Evolutionary conservation across 345 rosid genomes (phyloP).

Genomic region (Hibiscus tridactylites): DNA sequence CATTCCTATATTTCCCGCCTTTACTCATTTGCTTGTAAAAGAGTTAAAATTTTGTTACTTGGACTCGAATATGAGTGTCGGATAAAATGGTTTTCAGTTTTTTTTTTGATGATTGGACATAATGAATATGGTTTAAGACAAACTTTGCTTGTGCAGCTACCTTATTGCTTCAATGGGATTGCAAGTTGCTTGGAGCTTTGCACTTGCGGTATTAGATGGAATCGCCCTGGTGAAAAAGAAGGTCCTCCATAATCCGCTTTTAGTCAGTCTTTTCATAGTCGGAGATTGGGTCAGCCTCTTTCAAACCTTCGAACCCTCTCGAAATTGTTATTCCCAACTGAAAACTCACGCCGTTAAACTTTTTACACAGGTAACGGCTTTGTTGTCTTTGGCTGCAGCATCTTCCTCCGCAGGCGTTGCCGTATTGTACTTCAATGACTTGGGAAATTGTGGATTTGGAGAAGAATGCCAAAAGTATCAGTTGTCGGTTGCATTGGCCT

Average conservation of each 20-base stretch:
- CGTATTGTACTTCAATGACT: constrained; percentile 48
- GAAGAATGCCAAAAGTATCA: constrained; percentile 56
- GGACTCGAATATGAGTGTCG: not conserved
- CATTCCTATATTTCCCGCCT: not conserved
- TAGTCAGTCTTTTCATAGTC: constrained; percentile 73
- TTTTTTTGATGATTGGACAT: not conserved
- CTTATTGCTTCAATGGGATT: constrained; percentile 86
- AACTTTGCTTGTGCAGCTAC: constrained; percentile 42
- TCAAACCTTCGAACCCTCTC: constrained; percentile 1
- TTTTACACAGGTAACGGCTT: constrained; percentile 52
- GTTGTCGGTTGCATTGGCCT: constrained; percentile 61
- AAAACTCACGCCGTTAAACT: constrained; percentile 3
- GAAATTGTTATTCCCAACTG: not conserved
- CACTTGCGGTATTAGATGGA: constrained; percentile 57
- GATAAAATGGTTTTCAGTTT: not conserved
- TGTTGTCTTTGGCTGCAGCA: constrained; percentile 64
- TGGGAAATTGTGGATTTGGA: constrained; percentile 35
- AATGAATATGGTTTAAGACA: not conserved
- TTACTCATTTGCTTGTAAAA: not conserved
- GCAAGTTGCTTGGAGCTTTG: constrained; percentile 78
- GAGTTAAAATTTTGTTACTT: not conserved
- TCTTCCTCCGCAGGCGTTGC: constrained; percentile 59
- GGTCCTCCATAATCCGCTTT: constrained; percentile 37
- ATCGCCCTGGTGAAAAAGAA: constrained; percentile 52
- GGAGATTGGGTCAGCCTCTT: constrained; percentile 72